Percentiles rank a stretch among this genome's conserved stretches.
Conservation (phyloP, 2,329 filamentous ascomycete genomes). For the Fonsecaea erecta region DNA sequence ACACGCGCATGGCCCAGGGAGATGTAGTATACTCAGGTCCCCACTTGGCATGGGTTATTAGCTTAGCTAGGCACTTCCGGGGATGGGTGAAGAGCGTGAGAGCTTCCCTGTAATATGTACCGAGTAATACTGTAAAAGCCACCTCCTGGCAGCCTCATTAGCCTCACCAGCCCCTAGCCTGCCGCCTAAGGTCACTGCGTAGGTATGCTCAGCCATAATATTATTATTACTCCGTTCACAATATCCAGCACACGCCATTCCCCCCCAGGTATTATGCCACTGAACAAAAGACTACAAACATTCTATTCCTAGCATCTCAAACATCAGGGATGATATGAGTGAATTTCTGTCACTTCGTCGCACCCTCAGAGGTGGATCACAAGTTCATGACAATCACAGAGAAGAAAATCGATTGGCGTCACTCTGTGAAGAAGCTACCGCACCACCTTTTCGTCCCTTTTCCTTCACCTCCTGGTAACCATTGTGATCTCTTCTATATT, state of each 20-base stretch:
- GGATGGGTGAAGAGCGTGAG: too few species aligned
- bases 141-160: not conserved
- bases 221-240: not conserved
- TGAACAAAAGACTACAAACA: not conserved
- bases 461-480: not conserved
- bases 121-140: too few species aligned
- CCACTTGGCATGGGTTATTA: too few species aligned
- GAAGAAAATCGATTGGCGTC: not conserved
- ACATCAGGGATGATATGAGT: not conserved
- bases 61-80: too few species aligned
- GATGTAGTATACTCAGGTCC: too few species aligned
- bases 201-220: not conserved
- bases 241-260: not conserved
- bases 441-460: not conserved
- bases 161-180: not conserved
- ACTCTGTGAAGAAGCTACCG: not conserved
- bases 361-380: not conserved
- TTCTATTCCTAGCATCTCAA: not conserved
- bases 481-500: not conserved
- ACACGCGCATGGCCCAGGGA: too few species aligned
- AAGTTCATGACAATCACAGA: not conserved
- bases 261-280: not conserved
- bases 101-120: too few species aligned
- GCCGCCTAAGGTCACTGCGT: not conserved
- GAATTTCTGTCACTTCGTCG: not conserved